Percentiles rank a stretch among this genome's conserved stretches.
Conservation (phyloP, 805 yeast species). For the Naumovozyma dairenensis region DNA sequence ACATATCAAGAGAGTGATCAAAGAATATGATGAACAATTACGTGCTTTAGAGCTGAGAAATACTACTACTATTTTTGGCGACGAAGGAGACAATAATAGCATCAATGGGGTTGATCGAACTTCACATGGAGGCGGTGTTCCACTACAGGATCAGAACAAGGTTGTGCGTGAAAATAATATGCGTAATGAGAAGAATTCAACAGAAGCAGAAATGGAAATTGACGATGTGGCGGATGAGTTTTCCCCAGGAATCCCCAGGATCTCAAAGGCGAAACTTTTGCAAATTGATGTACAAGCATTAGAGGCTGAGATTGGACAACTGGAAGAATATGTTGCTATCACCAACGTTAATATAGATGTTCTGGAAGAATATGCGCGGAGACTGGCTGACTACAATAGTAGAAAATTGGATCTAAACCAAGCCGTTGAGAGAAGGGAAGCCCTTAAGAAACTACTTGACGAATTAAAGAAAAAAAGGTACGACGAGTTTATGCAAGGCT, state of each 20-base stretch:
- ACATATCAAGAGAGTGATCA: slow-evolving; percentile 33
- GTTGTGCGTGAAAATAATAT: too few species aligned
- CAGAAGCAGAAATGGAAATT: slow-evolving; percentile 15
- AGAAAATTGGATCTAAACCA: slow-evolving; percentile 58
- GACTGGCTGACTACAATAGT: slow-evolving; percentile 52
- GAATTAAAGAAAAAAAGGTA: slow-evolving; percentile 62
- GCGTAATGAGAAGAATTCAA: background rate
- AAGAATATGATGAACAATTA: slow-evolving; percentile 33
- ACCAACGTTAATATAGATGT: slow-evolving; percentile 64
- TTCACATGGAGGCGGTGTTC: background rate
- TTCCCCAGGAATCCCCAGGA: slow-evolving; percentile 30
- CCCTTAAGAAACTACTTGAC: slow-evolving; percentile 49
- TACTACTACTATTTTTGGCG: slow-evolving; percentile 28
- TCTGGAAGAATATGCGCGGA: slow-evolving; percentile 62
- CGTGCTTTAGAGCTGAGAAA: slow-evolving; percentile 43
- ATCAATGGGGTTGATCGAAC: background rate
- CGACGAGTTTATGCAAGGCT: slow-evolving; percentile 90
- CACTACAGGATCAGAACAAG: background rate
- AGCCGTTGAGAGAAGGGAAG: slow-evolving; percentile 60
- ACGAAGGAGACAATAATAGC: slow-evolving; percentile 9
- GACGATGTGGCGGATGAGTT: slow-evolving; percentile 22
- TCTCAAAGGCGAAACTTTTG: slow-evolving; percentile 43
- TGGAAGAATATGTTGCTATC: slow-evolving; percentile 47
- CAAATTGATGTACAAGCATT: slow-evolving; percentile 39
- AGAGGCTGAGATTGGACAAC: slow-evolving; percentile 40